Evolutionary conservation across 164 flowering plant species (phyloP).

Genomic region (Dillenia suffruticosa): DNA sequence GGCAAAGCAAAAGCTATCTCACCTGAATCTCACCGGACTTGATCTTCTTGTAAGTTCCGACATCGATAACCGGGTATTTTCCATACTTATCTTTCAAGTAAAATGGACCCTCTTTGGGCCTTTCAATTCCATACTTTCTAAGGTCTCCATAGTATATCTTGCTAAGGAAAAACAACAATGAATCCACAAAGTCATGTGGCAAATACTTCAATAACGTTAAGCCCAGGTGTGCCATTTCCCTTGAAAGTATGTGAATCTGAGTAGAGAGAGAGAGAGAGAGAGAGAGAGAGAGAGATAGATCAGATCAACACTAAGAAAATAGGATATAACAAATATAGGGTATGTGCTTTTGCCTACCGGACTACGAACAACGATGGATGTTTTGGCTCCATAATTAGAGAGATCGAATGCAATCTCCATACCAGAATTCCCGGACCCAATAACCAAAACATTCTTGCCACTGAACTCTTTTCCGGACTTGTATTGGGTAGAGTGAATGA

Average conservation of each 20-base stretch:
- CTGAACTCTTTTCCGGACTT: conserved; percentile 31
- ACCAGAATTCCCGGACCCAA: conserved; percentile 72
- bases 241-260: conserved; percentile 35
- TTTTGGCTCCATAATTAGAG: conserved; percentile 28
- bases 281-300: too few relatives aligned
- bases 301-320: not conserved
- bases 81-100: conserved; percentile 24
- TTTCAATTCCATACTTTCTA: conserved; percentile 25
- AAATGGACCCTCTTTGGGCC: conserved; percentile 41
- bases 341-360: conserved; percentile 30
- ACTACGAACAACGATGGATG: conserved; percentile 49
- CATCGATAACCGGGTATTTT: conserved; percentile 31
- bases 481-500: conserved; percentile 36
- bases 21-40: conserved; percentile 40
- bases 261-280: not conserved
- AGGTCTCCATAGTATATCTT: conserved; percentile 29
- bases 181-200: conserved; percentile 26
- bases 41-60: conserved; percentile 35
- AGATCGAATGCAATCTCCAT: conserved; percentile 66
- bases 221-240: conserved; percentile 21
- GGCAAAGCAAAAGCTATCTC: not conserved
- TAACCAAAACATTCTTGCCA: conserved; percentile 47
- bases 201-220: conserved; percentile 19
- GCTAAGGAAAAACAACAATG: conserved; percentile 15
- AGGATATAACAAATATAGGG: not conserved